Base-by-base conservation (phyloP, 1,284 basidiomycete species). In the Apiotrichum gracile region DNA sequence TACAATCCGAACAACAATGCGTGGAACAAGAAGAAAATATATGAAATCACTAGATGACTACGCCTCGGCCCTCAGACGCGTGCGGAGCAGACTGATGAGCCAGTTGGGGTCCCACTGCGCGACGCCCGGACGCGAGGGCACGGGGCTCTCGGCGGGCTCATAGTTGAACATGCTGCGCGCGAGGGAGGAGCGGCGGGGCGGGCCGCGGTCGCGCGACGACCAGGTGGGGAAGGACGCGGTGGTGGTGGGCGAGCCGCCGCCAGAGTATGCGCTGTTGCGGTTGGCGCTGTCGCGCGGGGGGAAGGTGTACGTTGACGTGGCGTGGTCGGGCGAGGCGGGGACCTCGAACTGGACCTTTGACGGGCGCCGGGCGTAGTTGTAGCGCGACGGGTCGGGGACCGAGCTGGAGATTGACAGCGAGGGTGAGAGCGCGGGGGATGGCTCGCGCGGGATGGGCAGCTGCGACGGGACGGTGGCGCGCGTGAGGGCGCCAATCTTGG, bases 311-410 rank as follows among this genome's bases (percentile, higher is more conserved):
- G 49, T 56, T 5, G 52, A 40, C 22, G 63, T 63, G 4, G 39
- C 2, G 8, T 12, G 24, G 10, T 27, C 35, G 16, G 31, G 10
- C 8, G 22, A 16, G 8, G 40, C 29, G 19, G 67, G 61, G 29
- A 69, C 64, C 31, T 73, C 69, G 49, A 73, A 75, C 57, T 75
- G 72, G 12, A 75, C 72, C 54, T 67, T 72, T 22, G 63, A 67
- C 14, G 73, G 69, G 31, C 73, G 61, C 24, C 73, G 57, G 13
- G 49, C 52, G 14, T 60, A 55, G 31, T 51, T 56, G 48, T 55
- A 52, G n/a, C 29, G 41, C 24, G 25, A 13, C 2, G 26, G 47
- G 33, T 43, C 50, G 45, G 24, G 47, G 34, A 21, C 40, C 34
- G 13, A 58, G 50, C 40, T 57, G n/a, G 52, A 13, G 12, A n/a